Base-by-base conservation (phyloP, 2,329 filamentous ascomycete species). In the Trichoderma asperellum region DNA sequence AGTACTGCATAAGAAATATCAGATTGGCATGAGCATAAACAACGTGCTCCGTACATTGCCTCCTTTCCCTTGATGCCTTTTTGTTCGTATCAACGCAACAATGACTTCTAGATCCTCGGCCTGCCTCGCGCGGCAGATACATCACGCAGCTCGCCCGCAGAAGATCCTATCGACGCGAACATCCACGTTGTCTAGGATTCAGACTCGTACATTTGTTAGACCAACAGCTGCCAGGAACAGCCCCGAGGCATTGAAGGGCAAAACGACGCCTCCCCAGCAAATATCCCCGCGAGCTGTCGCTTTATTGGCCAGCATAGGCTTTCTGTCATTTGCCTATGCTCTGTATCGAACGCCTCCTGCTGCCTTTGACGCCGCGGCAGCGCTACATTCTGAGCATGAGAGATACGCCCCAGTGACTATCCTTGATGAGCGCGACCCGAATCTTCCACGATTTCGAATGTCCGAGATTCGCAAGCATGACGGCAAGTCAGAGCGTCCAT, bases 391-490 rank as follows among this genome's bases (percentile, higher is more conserved):
- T 7, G 59, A 69, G n/a, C 40, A 60, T 18, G 47, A 29, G 16
- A 55, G 55, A 27, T 53, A 43, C 8, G 10, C n/a, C 16, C 53
- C 32, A 29, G 35, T 27, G 7, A 37, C 16, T 10, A 34, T 21
- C 29, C 59, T 55, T 34, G 69, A 70, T 34, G 65, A 14, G 11
- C 69, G 69, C 40, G 81, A 83, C 71, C 79, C 83, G 2, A 77
- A 76, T 11, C 76, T 86, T 2, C 85, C 85, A 16, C 81, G 83
- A 4, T 87, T 82, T 73, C 82, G 83, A 35, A 79, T 88, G 16
- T 76, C 81, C 14, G 85, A 88, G 68, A 77, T 88, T 58, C 84
- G 83, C 59, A 79, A 84, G 62, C 86, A 88, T 72, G 83, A 85
- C n/a, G 79, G 80, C 21, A 80, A 81, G 24, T 86, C 88, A 0